Percentiles rank a stretch among this genome's conserved stretches.
These are phyloP conservation scores for Hypoxylon sp. DNA, from an alignment of 2,329 filamentous ascomycete genomes.

Conservation along the genomic window DNA sequence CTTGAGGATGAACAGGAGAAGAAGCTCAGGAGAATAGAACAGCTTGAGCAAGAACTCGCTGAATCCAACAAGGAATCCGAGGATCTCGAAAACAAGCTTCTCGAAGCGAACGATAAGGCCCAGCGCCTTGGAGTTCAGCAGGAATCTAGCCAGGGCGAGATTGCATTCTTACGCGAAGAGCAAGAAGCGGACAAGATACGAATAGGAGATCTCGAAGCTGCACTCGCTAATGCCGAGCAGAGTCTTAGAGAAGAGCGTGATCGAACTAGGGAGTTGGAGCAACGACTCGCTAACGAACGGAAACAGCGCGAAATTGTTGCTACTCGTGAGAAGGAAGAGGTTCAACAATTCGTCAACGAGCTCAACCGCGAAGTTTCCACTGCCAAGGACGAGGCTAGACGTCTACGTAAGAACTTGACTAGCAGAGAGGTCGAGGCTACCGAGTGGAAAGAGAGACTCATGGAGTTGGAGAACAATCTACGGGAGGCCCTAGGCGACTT, in stretches of 20 bases:
- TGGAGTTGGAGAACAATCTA: conserved; percentile 91
- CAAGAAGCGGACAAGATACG: conserved; percentile 98
- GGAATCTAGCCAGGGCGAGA: conserved; percentile 92
- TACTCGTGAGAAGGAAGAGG: conserved; percentile 91
- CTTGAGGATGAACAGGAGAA: conserved; percentile 91
- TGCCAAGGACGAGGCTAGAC: conserved; percentile 88
- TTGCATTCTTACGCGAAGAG: conserved; percentile 94
- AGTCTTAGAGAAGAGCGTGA: conserved; percentile 89
- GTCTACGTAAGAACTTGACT: conserved; percentile 85
- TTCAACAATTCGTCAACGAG: conserved; percentile 93
- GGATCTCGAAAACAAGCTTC: conserved; percentile 84
- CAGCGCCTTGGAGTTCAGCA: conserved; percentile 91
- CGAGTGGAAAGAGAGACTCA: conserved; percentile 90
- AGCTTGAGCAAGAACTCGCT: conserved; percentile 84
- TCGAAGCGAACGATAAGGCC: conserved; percentile 88
- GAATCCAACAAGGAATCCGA: conserved; percentile 91
- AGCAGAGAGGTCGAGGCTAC: conserved; percentile 89
- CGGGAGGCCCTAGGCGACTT: conserved; percentile 89
- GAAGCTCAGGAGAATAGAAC: conserved; percentile 83
- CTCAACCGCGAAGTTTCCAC: conserved; percentile 86
- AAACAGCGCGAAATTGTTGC: conserved; percentile 89
- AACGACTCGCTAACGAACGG: conserved; percentile 83
- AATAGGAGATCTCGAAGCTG: conserved; percentile 92
- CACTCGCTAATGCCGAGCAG: conserved; percentile 83
- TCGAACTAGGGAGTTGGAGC: conserved; percentile 77